Percentiles rank a stretch among this genome's conserved stretches.
phyloP scores from a whole-genome alignment of 768 basidiomycete genomes.

The Tubosaeta sp. region DNA sequence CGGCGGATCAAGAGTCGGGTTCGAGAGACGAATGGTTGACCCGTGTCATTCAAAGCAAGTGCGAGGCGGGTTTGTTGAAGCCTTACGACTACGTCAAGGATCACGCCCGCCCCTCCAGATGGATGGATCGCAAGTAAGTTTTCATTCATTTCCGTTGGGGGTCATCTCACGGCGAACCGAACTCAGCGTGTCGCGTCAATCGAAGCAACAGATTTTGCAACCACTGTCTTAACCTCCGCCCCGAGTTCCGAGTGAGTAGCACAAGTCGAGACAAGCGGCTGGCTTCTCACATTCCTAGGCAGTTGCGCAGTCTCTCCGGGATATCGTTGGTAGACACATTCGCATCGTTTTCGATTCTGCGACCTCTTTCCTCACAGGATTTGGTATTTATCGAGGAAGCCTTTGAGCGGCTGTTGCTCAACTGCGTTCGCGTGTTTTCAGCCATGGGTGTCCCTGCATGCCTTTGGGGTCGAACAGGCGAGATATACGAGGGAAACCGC shows the following conservation, averaged over 20 bases:
- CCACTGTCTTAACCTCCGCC: conserved; percentile 78
- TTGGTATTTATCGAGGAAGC: conserved; percentile 97
- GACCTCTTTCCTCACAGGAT: conserved; percentile 46
- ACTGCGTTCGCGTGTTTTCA: conserved; percentile 91
- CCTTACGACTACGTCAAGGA: conserved; percentile 98
- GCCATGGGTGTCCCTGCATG: conserved; percentile 98
- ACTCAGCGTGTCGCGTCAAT: conserved; percentile 78
- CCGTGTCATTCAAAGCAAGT: conserved; percentile 91
- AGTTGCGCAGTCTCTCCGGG: conserved; percentile 78
- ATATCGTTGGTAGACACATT: conserved; percentile 49
- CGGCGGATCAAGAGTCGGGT: conserved; percentile 91
- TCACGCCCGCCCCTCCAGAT: conserved; percentile 83
- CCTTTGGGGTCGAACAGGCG: conserved; percentile 93
- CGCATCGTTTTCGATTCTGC: not conserved
- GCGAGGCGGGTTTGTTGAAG: conserved; percentile 90
- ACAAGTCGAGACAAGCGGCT: not conserved
- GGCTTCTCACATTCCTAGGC: conserved; percentile 38
- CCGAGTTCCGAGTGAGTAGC: conserved; percentile 71
- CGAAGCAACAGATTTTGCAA: conserved; percentile 87
- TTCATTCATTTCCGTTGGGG: not conserved
- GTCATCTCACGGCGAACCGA: not conserved
- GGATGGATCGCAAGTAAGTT: conserved; percentile 91
- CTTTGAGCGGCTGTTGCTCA: conserved; percentile 90
- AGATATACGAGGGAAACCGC: conserved; percentile 97
- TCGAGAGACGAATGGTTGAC: conserved; percentile 86